Base-by-base conservation (phyloP, 2,329 filamentous ascomycete genomes). In the Colletotrichum coccodes region DNA sequence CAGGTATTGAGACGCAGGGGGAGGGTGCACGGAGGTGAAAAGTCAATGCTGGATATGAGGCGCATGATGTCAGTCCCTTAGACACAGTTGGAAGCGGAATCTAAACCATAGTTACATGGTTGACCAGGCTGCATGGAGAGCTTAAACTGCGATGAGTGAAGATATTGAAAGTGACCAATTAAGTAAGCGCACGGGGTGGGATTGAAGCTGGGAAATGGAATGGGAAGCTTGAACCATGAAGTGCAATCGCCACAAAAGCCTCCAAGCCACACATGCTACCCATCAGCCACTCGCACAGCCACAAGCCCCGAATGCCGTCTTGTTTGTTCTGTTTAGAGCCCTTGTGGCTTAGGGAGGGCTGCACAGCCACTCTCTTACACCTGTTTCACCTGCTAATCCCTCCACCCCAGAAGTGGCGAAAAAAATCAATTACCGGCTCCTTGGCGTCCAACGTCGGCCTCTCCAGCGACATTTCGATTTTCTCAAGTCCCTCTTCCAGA, bases 291-390 rank as follows among this genome's bases (percentile, higher is more conserved):
- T 32, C 2, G 8, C 5, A 16, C 36, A 44, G 64, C 52, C 64
- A 58, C 36, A 60, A 2, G 2, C 5, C 9, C 1, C 3, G 6
- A 1, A 18, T 8, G 14, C 1, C 30, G 0, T 3, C 3, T 18
- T 14, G 8, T 21, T 32, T 26, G 28, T 23, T 8, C 18, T 11
- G 6, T 4, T 5, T 2, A 1, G n/a, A 44, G 1, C 1, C 1
- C 0, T 3, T 50, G 36, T 64, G 62, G 62, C 62, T 60, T 30
- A 11, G 0, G 6, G 0, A 1, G 0, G 0, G 0, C 0, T 38
- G 30, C 65, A 68, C 60, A 38, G 62, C 66, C 66, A 60, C 66
- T 60, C 21, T 2, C 6, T 47, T 1, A 1, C 26, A 12, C 16
- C 16, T 5, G 34, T 38, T 50, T 53, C 11, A 28, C 36, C 14